phyloP scores from a whole-genome alignment of 768 basidiomycete genomes.

The Tulasnella sp. region DNA sequence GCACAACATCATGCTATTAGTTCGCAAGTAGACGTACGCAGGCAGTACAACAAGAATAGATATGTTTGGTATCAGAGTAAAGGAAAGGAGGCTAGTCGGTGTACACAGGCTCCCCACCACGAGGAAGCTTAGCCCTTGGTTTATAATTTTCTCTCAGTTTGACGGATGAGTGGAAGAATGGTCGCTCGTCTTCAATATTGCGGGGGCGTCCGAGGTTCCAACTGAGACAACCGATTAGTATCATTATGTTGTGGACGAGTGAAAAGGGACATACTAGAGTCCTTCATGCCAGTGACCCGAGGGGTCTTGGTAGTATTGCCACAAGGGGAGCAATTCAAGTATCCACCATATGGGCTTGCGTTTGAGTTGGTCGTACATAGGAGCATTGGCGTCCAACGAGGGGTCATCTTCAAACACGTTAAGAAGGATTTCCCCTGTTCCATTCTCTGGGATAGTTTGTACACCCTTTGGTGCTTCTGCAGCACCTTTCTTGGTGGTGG shows the following conservation, averaged over 20 bases:
- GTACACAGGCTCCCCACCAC: neutral
- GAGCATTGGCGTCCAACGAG: neutral
- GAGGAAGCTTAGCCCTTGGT: neutral
- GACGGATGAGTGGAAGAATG: constrained; percentile 9
- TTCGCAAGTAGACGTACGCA: no score
- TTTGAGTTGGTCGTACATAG: neutral
- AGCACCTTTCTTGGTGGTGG: neutral
- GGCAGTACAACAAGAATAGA: no score
- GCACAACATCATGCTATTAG: no score
- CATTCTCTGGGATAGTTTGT: no score
- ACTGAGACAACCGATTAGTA: neutral
- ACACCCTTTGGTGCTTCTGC: no score
- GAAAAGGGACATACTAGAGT: neutral
- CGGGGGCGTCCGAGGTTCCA: constrained; percentile 4
- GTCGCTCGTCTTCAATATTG: neutral
- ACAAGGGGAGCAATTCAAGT: constrained; percentile 5
- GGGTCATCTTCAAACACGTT: neutral
- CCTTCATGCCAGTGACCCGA: constrained; percentile 7
- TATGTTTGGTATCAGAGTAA: no score
- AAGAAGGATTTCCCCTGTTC: neutral
- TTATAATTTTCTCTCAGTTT: neutral
- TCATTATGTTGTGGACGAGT: neutral
- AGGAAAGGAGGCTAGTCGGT: constrained; percentile 2
- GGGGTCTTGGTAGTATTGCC: constrained; percentile 1
- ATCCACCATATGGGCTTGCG: constrained; percentile 1